Evolutionary conservation across 2,329 filamentous ascomycete genomes (phyloP).

Genomic region (Fonsecaea monophora): DNA sequence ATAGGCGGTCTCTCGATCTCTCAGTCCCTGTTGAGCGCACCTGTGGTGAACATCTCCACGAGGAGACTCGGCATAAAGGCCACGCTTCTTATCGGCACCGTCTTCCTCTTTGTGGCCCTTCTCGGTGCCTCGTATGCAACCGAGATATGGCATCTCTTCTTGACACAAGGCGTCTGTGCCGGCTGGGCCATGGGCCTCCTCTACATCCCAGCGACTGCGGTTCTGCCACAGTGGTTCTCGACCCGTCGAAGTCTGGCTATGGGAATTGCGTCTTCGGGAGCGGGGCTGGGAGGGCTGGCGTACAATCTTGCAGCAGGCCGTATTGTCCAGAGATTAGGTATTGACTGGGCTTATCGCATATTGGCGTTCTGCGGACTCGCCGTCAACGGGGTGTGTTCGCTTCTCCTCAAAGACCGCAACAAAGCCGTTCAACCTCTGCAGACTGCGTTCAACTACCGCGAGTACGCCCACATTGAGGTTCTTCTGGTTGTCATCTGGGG

Average conservation of each 20-base stretch:
- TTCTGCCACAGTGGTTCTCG: slow-evolving; percentile 44
- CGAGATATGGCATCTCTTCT: slow-evolving; percentile 40
- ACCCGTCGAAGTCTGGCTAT: slow-evolving; percentile 42
- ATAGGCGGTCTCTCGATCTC: slow-evolving; percentile 43
- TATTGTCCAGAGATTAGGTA: slow-evolving; percentile 40
- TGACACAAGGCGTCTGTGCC: slow-evolving; percentile 41
- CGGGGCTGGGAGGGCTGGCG: slow-evolving; percentile 43
- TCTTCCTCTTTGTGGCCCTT: slow-evolving; percentile 34
- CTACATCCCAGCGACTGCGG: slow-evolving; percentile 37
- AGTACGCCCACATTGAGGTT: slow-evolving; percentile 38
- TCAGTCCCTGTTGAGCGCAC: slow-evolving; percentile 40
- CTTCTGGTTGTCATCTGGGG: slow-evolving; percentile 46
- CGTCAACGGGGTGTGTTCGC: slow-evolving; percentile 37
- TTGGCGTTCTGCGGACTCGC: slow-evolving; percentile 41
- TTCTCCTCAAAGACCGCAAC: slow-evolving; percentile 43
- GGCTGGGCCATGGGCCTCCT: slow-evolving; percentile 42
- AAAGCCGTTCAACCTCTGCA: slow-evolving; percentile 36
- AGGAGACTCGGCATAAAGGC: slow-evolving; percentile 32
- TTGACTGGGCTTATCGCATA: slow-evolving; percentile 42
- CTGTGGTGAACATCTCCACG: slow-evolving; percentile 38
- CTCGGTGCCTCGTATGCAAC: slow-evolving; percentile 42
- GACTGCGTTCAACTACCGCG: slow-evolving; percentile 35
- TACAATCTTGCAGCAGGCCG: slow-evolving; percentile 40
- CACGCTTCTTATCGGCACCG: slow-evolving; percentile 38
- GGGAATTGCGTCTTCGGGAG: slow-evolving; percentile 41